A percentile compares a stretch with the other conserved stretches of the same genome.
Conservation (phyloP, 2,329 filamentous ascomycete species). For the Colletotrichum viniferum region DNA sequence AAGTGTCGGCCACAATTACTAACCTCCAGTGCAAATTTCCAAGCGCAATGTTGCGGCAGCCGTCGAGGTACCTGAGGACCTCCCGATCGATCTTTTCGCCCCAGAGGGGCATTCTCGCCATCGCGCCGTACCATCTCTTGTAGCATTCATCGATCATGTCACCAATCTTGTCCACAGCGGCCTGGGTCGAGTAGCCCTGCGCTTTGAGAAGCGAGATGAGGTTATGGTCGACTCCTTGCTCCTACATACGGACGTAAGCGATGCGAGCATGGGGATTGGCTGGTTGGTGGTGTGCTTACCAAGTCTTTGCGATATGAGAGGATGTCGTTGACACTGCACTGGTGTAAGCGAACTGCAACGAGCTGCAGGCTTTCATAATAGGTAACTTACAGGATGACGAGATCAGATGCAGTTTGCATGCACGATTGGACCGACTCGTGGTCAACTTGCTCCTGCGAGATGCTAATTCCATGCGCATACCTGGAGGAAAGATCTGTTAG, state of each 20-base stretch:
- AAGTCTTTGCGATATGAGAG: neutral
- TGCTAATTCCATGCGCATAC: neutral
- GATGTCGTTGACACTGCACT: neutral
- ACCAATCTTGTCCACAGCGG: neutral
- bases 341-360: neutral
- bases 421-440: neutral
- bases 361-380: accelerated
- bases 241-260: neutral
- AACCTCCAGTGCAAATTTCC: neutral
- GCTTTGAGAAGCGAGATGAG: neutral
- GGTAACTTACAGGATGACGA: neutral
- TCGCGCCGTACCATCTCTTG: neutral
- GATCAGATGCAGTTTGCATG: neutral
- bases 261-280: neutral
- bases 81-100: neutral
- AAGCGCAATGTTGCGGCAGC: neutral
- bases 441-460: neutral
- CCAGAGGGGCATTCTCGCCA: neutral
- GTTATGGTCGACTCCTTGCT: neutral
- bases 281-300: neutral
- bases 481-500: neutral
- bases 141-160: constrained; percentile 1
- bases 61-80: neutral
- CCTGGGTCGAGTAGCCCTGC: neutral
- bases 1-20: neutral